These are phyloP conservation scores for Thalassiosira livingstoniorum DNA, from an alignment of 352 stramenopile genomes.

Conservation along the genomic window DNA sequence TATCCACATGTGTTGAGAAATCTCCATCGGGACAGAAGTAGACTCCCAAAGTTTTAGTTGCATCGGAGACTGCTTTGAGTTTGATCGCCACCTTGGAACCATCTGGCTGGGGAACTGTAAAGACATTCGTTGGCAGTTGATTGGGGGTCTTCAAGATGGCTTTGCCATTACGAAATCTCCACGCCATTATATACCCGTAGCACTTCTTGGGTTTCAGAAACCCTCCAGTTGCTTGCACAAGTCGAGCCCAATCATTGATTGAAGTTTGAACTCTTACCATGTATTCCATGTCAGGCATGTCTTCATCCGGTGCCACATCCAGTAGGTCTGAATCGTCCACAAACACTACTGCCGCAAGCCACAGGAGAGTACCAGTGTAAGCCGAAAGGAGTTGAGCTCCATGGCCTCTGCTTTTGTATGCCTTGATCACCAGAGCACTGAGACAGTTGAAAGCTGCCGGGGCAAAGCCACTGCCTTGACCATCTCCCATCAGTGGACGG, in stretches of 20 bases:
- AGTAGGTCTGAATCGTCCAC: conserved; percentile 22
- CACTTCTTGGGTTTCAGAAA: conserved; percentile 22
- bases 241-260: not conserved
- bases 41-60: conserved; percentile 10
- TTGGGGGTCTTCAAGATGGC: too few relatives aligned
- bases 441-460: not conserved
- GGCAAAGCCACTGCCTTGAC: conserved; percentile 18
- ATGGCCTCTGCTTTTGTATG: conserved; percentile 13
- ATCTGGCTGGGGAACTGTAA: not conserved
- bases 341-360: conserved; percentile 14
- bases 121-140: too few relatives aligned
- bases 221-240: conserved; percentile 8
- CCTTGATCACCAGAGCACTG: conserved; percentile 9
- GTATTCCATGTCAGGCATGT: not conserved
- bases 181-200: conserved; percentile 20
- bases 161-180: not conserved
- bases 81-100: not conserved
- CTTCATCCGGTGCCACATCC: not conserved
- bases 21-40: not conserved
- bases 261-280: conserved; percentile 6
- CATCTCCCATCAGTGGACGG: not conserved
- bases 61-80: not conserved
- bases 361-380: not conserved
- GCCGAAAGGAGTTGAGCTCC: not conserved
- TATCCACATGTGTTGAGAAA: conserved; percentile 1